phyloP scores from a whole-genome alignment of 177 flowering plant genomes.

The Telopea speciosissima region DNA sequence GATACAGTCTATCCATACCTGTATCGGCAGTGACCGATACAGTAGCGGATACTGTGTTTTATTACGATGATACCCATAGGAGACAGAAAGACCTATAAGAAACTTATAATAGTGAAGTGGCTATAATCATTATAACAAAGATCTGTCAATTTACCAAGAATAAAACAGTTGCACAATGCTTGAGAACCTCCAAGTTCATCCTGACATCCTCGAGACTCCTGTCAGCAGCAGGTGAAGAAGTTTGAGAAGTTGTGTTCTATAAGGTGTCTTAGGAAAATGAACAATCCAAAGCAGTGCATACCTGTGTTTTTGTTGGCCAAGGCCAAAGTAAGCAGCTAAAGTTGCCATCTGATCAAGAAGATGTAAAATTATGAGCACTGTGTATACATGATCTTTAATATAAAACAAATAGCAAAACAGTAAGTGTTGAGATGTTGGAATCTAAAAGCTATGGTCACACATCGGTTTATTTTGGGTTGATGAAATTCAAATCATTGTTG shows the following conservation, averaged over 20 bases:
- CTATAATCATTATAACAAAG: too few species aligned
- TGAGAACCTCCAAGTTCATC: constrained; percentile 90
- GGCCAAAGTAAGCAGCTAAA: constrained; percentile 75
- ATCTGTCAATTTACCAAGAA: constrained; percentile 50
- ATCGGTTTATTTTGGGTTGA: too few species aligned
- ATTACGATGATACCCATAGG: too few species aligned
- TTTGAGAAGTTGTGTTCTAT: not conserved
- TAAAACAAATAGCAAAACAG: not conserved
- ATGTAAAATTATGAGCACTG: not conserved
- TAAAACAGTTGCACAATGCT: constrained; percentile 88
- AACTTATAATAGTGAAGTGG: too few species aligned
- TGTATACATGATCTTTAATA: not conserved
- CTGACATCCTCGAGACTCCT: constrained; percentile 82
- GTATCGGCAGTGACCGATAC: too few species aligned
- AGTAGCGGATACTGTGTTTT: too few species aligned
- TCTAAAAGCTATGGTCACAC: too few species aligned
- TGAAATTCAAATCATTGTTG: too few species aligned
- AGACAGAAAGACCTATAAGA: not conserved
- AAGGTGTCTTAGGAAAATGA: not conserved
- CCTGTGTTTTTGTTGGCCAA: constrained; percentile 91
- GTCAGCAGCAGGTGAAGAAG: constrained; percentile 1
- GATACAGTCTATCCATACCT: too few species aligned
- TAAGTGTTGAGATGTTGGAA: too few species aligned
- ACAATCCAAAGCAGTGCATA: constrained; percentile 14
- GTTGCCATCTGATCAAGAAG: constrained; percentile 72